Percentiles rank a stretch among this genome's conserved stretches.
Conservation (phyloP, 306 rosid genomes). For the Vachellia pachyceras region DNA sequence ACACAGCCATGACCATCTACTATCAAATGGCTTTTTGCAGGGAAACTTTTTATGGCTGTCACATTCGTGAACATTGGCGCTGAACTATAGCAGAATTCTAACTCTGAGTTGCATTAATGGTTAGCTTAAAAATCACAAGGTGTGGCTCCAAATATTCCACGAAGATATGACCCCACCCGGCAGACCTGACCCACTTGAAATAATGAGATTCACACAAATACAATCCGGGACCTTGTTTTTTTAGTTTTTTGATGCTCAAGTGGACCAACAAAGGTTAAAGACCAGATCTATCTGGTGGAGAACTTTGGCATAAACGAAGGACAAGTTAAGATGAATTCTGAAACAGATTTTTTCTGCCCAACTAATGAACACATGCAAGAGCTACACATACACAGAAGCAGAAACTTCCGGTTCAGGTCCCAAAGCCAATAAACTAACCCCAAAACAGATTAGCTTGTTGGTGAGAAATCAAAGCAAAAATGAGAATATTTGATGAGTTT, state of each 20-base stretch:
- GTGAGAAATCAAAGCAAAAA: conserved; percentile 28
- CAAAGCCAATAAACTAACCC: conserved; percentile 12
- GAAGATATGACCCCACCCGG: conserved; percentile 17
- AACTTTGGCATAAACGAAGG: conserved; percentile 23
- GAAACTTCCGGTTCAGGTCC: conserved; percentile 22
- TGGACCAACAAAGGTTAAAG: conserved; percentile 35
- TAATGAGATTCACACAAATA: conserved; percentile 48
- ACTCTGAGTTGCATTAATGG: background rate
- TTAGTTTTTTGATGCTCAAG: conserved; percentile 9
- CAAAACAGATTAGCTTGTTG: conserved; percentile 25
- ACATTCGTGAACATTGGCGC: background rate
- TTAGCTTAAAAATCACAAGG: background rate
- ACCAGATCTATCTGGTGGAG: too few relatives aligned
- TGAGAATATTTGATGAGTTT: conserved; percentile 17
- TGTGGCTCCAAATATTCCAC: background rate
- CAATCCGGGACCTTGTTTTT: conserved; percentile 5
- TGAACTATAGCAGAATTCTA: background rate
- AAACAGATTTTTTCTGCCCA: conserved; percentile 7
- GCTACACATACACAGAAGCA: background rate
- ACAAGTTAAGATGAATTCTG: conserved; percentile 28
- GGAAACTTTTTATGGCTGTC: background rate
- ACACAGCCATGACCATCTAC: background rate
- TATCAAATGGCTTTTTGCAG: background rate
- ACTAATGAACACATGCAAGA: conserved; percentile 27
- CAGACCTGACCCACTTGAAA: conserved; percentile 43